Percentiles rank a stretch among this genome's conserved stretches.
These are phyloP conservation scores for Pseudonitzschia pungens DNA, from an alignment of 108 stramenopile genomes.

Conservation along the genomic window DNA sequence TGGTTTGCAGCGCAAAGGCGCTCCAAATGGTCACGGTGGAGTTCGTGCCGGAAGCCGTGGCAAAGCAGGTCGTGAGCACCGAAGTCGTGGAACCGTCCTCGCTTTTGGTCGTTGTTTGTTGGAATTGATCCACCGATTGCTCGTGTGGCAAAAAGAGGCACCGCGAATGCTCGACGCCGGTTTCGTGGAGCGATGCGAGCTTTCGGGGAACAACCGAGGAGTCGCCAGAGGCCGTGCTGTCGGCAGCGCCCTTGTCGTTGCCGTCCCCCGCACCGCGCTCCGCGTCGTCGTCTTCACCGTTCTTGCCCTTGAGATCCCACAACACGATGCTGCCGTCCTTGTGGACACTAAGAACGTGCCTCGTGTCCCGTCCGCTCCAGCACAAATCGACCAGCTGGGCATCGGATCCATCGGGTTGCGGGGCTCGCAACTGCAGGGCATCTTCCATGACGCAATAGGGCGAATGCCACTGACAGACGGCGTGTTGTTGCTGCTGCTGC, in stretches of 20 bases:
- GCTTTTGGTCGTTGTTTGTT: background rate
- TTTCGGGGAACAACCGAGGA: conserved; percentile 17
- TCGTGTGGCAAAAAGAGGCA: conserved; percentile 70
- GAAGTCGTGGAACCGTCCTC: background rate
- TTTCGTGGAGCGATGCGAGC: conserved; percentile 18
- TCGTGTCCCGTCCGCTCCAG: conserved; percentile 56
- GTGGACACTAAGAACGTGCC: conserved; percentile 65
- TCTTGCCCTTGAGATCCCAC: conserved; percentile 55
- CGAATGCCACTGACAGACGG: conserved; percentile 36
- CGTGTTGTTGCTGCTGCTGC: conserved; percentile 22
- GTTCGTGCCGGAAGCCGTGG: conserved; percentile 59
- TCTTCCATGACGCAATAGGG: conserved; percentile 44
- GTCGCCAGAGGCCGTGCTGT: background rate
- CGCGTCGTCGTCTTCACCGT: background rate
- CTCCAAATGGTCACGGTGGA: conserved; percentile 68
- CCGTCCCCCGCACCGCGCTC: no score
- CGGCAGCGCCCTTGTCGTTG: background rate
- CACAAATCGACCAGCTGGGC: conserved; percentile 53
- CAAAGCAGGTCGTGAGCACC: conserved; percentile 64
- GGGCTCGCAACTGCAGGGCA: conserved; percentile 37
- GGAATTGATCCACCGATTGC: conserved; percentile 15
- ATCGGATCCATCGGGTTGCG: background rate
- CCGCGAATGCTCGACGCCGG: conserved; percentile 14
- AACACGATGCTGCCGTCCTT: conserved; percentile 60
- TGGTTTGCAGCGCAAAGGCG: conserved; percentile 37